phyloP scores from a whole-genome alignment of 495 filamentous ascomycete species.

The Trichoderma asperelloides region DNA sequence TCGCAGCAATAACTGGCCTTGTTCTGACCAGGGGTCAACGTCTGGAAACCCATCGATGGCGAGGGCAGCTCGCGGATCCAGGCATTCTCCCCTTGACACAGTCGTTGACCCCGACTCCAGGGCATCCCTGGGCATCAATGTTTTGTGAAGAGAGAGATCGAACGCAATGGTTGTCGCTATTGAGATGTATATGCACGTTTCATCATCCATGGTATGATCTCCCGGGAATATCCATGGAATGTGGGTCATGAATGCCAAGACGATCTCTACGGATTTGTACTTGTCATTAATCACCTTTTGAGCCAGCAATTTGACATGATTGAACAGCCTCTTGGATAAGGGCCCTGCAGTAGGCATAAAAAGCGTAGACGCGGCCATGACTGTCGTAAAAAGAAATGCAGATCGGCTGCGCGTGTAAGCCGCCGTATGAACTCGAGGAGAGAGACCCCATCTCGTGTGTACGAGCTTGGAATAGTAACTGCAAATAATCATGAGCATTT shows the following conservation, averaged over 20 bases:
- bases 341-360: constrained; percentile 55
- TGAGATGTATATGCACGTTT: constrained; percentile 61
- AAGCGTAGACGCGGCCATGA: constrained; percentile 53
- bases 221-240: constrained; percentile 69
- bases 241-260: constrained; percentile 68
- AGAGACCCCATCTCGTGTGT: constrained; percentile 67
- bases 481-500: not conserved
- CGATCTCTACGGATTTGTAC: constrained; percentile 60
- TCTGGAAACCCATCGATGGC: constrained; percentile 58
- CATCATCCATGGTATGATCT: constrained; percentile 57
- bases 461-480: constrained; percentile 64
- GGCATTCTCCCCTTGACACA: constrained; percentile 54
- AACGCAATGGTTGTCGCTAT: constrained; percentile 60
- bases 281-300: constrained; percentile 49
- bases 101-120: constrained; percentile 39
- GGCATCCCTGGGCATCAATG: constrained; percentile 46
- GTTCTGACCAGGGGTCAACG: constrained; percentile 49
- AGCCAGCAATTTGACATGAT: constrained; percentile 55
- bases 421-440: constrained; percentile 54
- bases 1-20: constrained; percentile 50
- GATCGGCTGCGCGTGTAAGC: constrained; percentile 57
- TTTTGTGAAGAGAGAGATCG: constrained; percentile 61
- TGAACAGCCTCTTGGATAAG: constrained; percentile 51
- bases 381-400: constrained; percentile 62
- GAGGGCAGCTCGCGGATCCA: constrained; percentile 54